Conservation (phyloP, 805 yeast species). For the Candida sithepensis region DNA sequence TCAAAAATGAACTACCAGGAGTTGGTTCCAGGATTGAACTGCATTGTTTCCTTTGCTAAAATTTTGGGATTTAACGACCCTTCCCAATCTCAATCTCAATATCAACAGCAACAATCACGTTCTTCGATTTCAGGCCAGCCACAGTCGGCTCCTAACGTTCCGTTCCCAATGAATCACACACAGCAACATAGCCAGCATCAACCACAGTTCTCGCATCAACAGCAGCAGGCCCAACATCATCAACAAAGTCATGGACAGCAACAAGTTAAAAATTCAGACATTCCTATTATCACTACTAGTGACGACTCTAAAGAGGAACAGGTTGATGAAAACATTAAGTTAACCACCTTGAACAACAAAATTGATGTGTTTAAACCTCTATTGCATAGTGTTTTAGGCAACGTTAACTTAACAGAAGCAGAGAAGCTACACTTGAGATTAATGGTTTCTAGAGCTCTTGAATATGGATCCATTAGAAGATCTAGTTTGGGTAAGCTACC, state of each 20-base stretch:
- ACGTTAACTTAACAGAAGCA: slow-evolving; percentile 36
- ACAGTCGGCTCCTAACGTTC: neutral
- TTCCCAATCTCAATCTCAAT: slow-evolving; percentile 31
- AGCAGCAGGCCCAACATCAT: slow-evolving; percentile 2
- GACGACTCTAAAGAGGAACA: slow-evolving; percentile 13
- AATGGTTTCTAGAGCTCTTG: slow-evolving; percentile 41
- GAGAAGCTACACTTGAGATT: slow-evolving; percentile 43
- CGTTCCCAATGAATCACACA: slow-evolving; percentile 1
- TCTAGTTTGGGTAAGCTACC: slow-evolving; percentile 73
- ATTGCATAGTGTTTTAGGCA: slow-evolving; percentile 12
- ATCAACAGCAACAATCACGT: slow-evolving; percentile 9
- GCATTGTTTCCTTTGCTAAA: slow-evolving; percentile 83
- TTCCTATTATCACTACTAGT: slow-evolving; percentile 9
- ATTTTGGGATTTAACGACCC: slow-evolving; percentile 34
- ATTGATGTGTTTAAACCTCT: slow-evolving; percentile 17
- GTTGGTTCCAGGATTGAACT: slow-evolving; percentile 70
- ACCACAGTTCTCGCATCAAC: neutral
- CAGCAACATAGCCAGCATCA: neutral
- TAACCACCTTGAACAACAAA: slow-evolving; percentile 22
- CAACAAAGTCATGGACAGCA: slow-evolving; percentile 6
- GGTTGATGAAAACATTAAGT: slow-evolving; percentile 10
- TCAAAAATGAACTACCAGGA: slow-evolving; percentile 80
- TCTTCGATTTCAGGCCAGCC: neutral
- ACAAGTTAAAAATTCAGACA: slow-evolving; percentile 2
- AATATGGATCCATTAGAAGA: slow-evolving; percentile 41